These are phyloP conservation scores for Annulohypoxylon maeteangense DNA, from an alignment of 495 filamentous ascomycete genomes.

Conservation along the genomic window DNA sequence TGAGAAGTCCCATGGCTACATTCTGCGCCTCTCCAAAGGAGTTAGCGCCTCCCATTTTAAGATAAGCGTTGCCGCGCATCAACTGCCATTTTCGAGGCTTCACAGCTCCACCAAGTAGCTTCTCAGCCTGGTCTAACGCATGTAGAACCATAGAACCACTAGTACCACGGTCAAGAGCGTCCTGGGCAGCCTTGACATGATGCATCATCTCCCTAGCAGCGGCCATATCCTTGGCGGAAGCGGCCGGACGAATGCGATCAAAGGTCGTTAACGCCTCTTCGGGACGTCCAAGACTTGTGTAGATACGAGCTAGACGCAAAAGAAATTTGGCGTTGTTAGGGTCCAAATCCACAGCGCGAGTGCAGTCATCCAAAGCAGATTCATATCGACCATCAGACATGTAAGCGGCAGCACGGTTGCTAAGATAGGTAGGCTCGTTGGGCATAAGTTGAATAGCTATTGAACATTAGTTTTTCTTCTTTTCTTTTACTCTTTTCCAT, in stretches of 20 bases:
- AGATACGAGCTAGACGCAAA: constrained; percentile 86
- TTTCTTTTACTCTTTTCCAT: no score
- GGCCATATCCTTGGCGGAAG: constrained; percentile 82
- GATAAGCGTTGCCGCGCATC: constrained; percentile 90
- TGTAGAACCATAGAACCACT: constrained; percentile 90
- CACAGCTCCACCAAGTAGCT: constrained; percentile 77
- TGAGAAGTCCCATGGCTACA: constrained; percentile 85
- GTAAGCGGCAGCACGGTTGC: constrained; percentile 93
- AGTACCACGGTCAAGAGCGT: constrained; percentile 75
- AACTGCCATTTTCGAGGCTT: constrained; percentile 92
- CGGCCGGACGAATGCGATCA: constrained; percentile 74
- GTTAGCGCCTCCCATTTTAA: constrained; percentile 92
- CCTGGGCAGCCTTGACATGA: constrained; percentile 82
- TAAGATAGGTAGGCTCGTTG: constrained; percentile 85
- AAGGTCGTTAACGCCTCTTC: constrained; percentile 87
- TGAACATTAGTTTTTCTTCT: constrained; percentile 31
- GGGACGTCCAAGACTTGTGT: constrained; percentile 85
- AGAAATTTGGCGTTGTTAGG: constrained; percentile 85
- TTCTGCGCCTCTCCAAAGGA: constrained; percentile 91
- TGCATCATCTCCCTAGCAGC: constrained; percentile 83
- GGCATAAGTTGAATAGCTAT: constrained; percentile 84
- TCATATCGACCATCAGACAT: constrained; percentile 82
- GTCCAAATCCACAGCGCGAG: constrained; percentile 80
- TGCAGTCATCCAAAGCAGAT: constrained; percentile 86
- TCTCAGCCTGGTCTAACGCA: constrained; percentile 89